A percentile compares a stretch with the other conserved stretches of the same genome.
These are phyloP conservation scores for Boletellus deceptivus DNA, from an alignment of 1,284 basidiomycete genomes.

Conservation along the genomic window DNA sequence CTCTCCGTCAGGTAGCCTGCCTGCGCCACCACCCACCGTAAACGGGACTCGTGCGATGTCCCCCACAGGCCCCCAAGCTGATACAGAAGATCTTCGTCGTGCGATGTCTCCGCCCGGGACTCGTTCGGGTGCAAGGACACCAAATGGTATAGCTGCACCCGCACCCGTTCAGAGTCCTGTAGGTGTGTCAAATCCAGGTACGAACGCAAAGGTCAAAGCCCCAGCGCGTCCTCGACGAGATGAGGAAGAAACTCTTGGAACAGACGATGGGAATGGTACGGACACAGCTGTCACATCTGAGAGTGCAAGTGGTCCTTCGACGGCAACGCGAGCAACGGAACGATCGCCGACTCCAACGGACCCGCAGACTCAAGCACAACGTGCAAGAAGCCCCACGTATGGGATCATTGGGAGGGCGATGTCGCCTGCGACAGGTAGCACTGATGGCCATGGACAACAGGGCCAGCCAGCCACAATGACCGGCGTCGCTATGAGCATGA, in stretches of 20 bases:
- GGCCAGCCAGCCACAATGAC: conserved; percentile 49
- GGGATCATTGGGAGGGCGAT: conserved; percentile 48
- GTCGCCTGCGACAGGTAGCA: conserved; percentile 50
- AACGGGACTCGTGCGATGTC: conserved; percentile 56
- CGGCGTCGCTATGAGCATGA: conserved; percentile 51
- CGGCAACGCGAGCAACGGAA: conserved; percentile 41
- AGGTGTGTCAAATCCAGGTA: conserved; percentile 6
- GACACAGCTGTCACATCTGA: conserved; percentile 41
- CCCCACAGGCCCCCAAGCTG: conserved; percentile 46
- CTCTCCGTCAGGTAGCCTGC: conserved; percentile 26
- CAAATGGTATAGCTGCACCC: conserved; percentile 41
- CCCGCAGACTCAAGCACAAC: conserved; percentile 38
- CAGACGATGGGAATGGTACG: conserved; percentile 51
- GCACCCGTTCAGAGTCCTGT: conserved; percentile 29
- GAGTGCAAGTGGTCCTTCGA: conserved; percentile 13
- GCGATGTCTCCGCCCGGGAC: conserved; percentile 59
- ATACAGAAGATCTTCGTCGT: conserved; percentile 57
- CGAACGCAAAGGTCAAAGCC: conserved; percentile 46
- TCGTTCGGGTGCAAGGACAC: conserved; percentile 36
- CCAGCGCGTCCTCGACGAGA: conserved; percentile 64
- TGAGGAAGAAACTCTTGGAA: conserved; percentile 57
- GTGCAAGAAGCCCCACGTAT: conserved; percentile 60
- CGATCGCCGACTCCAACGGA: conserved; percentile 51
- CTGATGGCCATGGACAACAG: conserved; percentile 33
- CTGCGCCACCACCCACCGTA: conserved; percentile 21